Evolutionary conservation across 2,329 filamentous ascomycete species (phyloP).

Genomic region (Penicillium sp.): DNA sequence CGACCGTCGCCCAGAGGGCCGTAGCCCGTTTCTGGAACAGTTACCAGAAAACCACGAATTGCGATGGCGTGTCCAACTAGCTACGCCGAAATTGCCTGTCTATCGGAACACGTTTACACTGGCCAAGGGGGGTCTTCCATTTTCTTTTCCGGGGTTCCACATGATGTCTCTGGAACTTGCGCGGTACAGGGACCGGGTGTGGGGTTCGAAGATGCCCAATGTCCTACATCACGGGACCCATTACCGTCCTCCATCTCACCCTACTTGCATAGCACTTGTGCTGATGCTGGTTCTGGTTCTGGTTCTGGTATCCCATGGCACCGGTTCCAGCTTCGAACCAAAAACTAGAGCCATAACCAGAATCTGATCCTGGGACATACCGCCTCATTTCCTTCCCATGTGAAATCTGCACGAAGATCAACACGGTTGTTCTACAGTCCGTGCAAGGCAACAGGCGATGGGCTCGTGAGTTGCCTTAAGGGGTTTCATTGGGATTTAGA

Average conservation of each 20-base stretch:
- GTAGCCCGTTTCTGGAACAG: constrained; percentile 52
- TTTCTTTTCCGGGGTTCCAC: not conserved
- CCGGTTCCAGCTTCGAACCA: not conserved
- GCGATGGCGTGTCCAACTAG: constrained; percentile 22
- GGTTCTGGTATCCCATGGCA: not conserved
- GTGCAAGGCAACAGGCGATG: not conserved
- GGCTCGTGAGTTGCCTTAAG: not conserved
- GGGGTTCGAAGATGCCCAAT: not conserved
- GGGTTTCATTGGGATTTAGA: not conserved
- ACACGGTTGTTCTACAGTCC: not conserved
- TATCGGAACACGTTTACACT: not conserved
- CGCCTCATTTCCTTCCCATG: not conserved
- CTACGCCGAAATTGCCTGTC: not conserved
- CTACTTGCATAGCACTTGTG: not conserved
- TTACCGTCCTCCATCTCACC: not conserved
- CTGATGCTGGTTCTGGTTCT: not conserved
- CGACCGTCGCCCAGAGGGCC: constrained; percentile 43
- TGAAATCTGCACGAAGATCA: not conserved
- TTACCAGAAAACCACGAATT: constrained; percentile 21
- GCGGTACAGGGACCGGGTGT: not conserved
- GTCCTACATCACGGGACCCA: not conserved
- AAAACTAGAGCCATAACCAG: not conserved
- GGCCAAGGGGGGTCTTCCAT: not conserved
- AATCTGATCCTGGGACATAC: not conserved
- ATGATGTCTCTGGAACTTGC: not conserved